Evolutionary conservation across 768 basidiomycete species (phyloP), one percentile per base, ranked within the genome.

Genomic region (Boletus rex-veris): DNA sequence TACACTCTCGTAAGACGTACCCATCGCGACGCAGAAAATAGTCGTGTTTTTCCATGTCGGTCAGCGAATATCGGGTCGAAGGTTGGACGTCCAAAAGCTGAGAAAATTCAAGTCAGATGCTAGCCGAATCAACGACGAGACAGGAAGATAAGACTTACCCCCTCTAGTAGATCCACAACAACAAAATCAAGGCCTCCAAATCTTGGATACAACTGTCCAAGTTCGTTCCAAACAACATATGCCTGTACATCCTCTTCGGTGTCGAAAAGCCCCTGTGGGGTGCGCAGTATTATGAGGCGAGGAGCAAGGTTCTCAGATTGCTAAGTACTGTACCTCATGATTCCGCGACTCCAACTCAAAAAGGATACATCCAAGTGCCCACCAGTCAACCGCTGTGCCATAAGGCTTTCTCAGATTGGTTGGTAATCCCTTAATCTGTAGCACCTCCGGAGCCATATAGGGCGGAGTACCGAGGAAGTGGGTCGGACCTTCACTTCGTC

Each of bases 401-500:
- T 76, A 76, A 33, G 40, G 57, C 19, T 30, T 60, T 42, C 45
- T 63, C 6, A 52, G 35, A 19, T 48, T 6, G 16, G 0, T 0
- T n/a, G 60, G 9, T 8, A 58, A 47, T 3, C 49, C 50, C 43
- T 60, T 51, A 35, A 70, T 74, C n/a, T 45, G 59, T 43, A 73
- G 50, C 52, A 77, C 60, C 52, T 78, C 77, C 0, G 77, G 75
- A 12, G 75, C 76, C 67, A 75, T 71, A 51, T 73, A 77, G 8
- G 66, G 52, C 35, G 49, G 60, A 3, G 76, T 75, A 0, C 77
- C 77, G 6, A 62, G 47, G 12, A 71, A 56, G 1, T 74, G 67
- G 38, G 48, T 38, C 1, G 66, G 26, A 36, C 71, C 73, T 4
- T 37, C 55, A 2, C 42, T 40, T 26, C 21, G 39, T 11, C 45